Conservation (phyloP, 1,284 basidiomycete genomes). For the Omphalotus olearius region DNA sequence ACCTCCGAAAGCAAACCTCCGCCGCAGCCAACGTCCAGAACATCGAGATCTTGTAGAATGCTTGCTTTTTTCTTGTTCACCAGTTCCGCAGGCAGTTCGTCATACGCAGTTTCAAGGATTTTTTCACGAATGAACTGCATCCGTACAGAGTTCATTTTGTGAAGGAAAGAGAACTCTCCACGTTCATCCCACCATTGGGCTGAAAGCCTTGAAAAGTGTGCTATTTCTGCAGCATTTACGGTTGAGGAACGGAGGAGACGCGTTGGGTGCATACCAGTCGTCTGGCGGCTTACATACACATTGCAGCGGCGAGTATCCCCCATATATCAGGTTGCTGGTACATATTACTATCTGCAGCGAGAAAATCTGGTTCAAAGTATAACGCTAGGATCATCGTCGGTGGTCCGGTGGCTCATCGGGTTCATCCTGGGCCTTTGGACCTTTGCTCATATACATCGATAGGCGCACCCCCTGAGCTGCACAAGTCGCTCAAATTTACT, state of each 20-base stretch:
- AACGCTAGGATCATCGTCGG: no score
- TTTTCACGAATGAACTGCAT: conserved; percentile 86
- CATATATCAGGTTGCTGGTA: no score
- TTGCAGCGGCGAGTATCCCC: no score
- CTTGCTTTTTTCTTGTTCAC: conserved; percentile 20
- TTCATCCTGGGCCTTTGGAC: no score
- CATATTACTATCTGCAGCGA: no score
- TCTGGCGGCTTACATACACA: no score
- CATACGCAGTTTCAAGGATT: conserved; percentile 52
- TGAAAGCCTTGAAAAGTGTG: conserved; percentile 89
- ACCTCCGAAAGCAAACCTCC: conserved; percentile 94
- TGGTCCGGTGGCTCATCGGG: no score
- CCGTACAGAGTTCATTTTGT: conserved; percentile 94
- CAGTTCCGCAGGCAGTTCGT: conserved; percentile 41
- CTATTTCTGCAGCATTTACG: conserved; percentile 83
- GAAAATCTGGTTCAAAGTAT: no score
- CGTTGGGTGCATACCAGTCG: conserved; percentile 9
- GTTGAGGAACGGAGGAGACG: conserved; percentile 21
- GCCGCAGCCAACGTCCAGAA: conserved; percentile 87
- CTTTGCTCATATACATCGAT: no score
- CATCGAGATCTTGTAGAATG: conserved; percentile 45
- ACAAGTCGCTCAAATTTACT: no score
- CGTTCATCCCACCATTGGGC: conserved; percentile 96
- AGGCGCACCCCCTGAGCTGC: no score
- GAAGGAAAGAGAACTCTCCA: conserved; percentile 88